phyloP scores from a whole-genome alignment of 257 asterid genomes.

The Nicotiana attenuata region DNA sequence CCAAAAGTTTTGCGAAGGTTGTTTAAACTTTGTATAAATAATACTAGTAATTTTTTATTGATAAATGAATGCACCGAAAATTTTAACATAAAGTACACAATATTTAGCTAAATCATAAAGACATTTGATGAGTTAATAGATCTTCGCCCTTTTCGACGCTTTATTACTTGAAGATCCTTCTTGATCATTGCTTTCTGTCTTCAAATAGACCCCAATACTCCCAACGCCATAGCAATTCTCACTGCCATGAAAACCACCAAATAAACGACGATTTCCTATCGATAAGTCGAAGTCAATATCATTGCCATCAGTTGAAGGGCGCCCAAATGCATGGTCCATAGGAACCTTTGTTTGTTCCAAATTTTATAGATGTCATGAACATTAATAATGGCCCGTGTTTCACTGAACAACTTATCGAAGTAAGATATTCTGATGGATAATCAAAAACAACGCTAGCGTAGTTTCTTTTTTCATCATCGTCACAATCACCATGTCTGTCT shows the following conservation, averaged over 20 bases:
- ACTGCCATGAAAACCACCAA: slow-evolving; percentile 38
- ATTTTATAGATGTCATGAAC: slow-evolving; percentile 19
- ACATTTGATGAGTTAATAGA: no score
- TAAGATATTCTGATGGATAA: background rate
- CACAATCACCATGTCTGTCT: no score
- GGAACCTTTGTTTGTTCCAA: slow-evolving; percentile 29
- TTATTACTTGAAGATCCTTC: no score
- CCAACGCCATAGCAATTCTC: background rate
- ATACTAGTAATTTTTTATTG: no score
- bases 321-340: slow-evolving; percentile 33
- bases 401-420: background rate
- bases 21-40: no score
- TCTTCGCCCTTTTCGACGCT: no score
- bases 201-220: background rate
- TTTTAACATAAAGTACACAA: no score
- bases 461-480: no score
- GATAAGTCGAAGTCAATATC: slow-evolving; percentile 18
- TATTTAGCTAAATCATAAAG: no score
- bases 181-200: slow-evolving; percentile 2
- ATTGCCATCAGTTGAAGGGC: background rate
- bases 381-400: background rate
- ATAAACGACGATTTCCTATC: slow-evolving; percentile 26
- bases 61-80: no score
- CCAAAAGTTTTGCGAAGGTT: no score
- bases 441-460: no score